Percentiles rank a stretch among this genome's conserved stretches.
Evolutionary conservation across 805 yeast genomes (phyloP).

Genomic region (Teunomyces cretensis): DNA sequence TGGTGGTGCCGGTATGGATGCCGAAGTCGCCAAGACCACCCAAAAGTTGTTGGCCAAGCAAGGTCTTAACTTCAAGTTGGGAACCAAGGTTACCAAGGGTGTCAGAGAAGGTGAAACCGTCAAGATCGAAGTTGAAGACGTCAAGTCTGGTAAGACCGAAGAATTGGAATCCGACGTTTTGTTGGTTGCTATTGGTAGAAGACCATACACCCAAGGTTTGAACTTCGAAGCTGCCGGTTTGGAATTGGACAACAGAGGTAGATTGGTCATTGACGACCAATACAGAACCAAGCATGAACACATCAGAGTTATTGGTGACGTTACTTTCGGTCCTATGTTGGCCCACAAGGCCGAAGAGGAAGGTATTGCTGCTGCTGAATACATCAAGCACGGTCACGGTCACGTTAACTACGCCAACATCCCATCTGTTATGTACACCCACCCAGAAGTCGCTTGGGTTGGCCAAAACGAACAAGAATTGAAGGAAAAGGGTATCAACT

Average conservation of each 20-base stretch:
- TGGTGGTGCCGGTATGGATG: conserved; percentile 99
- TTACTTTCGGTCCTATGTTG: conserved; percentile 97
- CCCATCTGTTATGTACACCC: conserved; percentile 98
- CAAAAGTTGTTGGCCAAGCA: conserved; percentile 92
- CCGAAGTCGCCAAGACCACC: conserved; percentile 85
- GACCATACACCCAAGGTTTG: conserved; percentile 91
- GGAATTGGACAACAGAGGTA: conserved; percentile 88
- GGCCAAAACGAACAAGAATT: conserved; percentile 95
- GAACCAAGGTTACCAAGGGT: conserved; percentile 88
- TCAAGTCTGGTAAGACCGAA: conserved; percentile 80
- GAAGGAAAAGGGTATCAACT: conserved; percentile 87
- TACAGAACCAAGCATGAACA: conserved; percentile 90
- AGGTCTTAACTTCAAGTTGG: conserved; percentile 89
- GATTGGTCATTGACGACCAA: conserved; percentile 91
- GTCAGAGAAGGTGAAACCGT: conserved; percentile 87
- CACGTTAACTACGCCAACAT: conserved; percentile 98
- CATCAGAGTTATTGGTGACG: conserved; percentile 97
- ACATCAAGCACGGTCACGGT: conserved; percentile 89
- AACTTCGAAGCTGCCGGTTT: conserved; percentile 86
- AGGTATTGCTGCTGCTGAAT: conserved; percentile 98
- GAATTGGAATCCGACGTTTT: conserved; percentile 85
- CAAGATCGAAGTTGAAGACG: conserved; percentile 83
- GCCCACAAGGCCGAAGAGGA: conserved; percentile 99
- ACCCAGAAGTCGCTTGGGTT: conserved; percentile 99
- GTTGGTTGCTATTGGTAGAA: conserved; percentile 97